Conservation (phyloP, 140 eudicot species). For the Cichorium intybus region DNA sequence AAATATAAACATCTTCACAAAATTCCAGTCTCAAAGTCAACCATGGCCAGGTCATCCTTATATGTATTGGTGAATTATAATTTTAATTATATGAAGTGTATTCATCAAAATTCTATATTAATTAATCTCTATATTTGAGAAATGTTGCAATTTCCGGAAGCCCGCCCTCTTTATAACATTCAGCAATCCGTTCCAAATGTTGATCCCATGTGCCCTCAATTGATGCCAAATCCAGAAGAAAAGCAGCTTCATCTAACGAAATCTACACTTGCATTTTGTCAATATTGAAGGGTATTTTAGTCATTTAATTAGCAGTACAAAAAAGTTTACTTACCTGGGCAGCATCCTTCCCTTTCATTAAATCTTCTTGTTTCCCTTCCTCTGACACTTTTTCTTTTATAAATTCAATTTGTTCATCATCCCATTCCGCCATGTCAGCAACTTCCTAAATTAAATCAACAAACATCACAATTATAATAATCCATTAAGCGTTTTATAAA, state of each 20-base stretch:
- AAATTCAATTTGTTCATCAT: slow-evolving; percentile 93
- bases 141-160: slow-evolving; percentile 74
- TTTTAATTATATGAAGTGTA: no score
- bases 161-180: slow-evolving; percentile 77
- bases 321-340: slow-evolving; percentile 54
- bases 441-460: slow-evolving; percentile 57
- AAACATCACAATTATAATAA: neutral
- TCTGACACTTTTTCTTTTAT: slow-evolving; percentile 79
- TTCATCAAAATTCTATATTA: no score
- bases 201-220: slow-evolving; percentile 92
- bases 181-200: slow-evolving; percentile 66
- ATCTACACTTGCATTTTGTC: slow-evolving; percentile 39
- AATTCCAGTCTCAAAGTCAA: no score
- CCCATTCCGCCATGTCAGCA: slow-evolving; percentile 95
- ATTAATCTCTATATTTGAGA: slow-evolving; percentile 55
- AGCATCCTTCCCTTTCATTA: slow-evolving; percentile 81
- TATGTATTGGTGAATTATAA: no score
- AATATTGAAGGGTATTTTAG: neutral
- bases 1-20: no score
- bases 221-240: slow-evolving; percentile 88
- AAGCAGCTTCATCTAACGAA: slow-evolving; percentile 91
- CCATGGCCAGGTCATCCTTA: no score
- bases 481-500: no score
- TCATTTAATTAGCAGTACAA: neutral
- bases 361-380: slow-evolving; percentile 80